Conservation (phyloP, 768 basidiomycete species). For the Boletellus emodensis region DNA sequence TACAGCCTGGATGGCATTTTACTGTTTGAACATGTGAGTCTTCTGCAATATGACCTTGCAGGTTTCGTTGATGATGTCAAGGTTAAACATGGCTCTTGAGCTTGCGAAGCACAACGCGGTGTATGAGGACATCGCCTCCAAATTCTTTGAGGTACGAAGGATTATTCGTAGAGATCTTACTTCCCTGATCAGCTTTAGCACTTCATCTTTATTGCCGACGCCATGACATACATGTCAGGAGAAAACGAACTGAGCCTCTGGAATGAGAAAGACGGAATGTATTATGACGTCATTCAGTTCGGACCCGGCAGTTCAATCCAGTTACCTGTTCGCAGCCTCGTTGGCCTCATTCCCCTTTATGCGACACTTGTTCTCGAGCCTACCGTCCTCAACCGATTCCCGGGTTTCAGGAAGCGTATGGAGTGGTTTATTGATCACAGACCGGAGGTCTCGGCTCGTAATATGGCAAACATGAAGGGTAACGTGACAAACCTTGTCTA, state of each 20-base stretch:
- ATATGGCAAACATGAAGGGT: constrained; percentile 97
- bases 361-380: constrained; percentile 94
- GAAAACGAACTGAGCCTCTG: constrained; percentile 80
- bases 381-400: constrained; percentile 80
- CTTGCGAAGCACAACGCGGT: constrained; percentile 96
- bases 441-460: constrained; percentile 80
- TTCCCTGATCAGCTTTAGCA: constrained; percentile 49
- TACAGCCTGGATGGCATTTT: constrained; percentile 99
- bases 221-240: constrained; percentile 91
- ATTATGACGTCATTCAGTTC: constrained; percentile 95
- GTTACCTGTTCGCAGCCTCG: constrained; percentile 88
- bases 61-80: constrained; percentile 27
- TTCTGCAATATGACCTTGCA: background rate
- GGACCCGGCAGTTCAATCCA: constrained; percentile 80
- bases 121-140: constrained; percentile 98
- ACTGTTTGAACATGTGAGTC: constrained; percentile 88
- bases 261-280: constrained; percentile 97
- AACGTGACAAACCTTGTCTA: constrained; percentile 6
- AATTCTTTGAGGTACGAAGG: constrained; percentile 77
- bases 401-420: constrained; percentile 97
- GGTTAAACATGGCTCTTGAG: constrained; percentile 96
- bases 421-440: constrained; percentile 98
- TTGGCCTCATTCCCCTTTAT: constrained; percentile 96
- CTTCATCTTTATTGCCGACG: constrained; percentile 97
- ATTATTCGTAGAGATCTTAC: constrained; percentile 1